Conservation (phyloP, 768 basidiomycete genomes). For the Mycena epipterygia region DNA sequence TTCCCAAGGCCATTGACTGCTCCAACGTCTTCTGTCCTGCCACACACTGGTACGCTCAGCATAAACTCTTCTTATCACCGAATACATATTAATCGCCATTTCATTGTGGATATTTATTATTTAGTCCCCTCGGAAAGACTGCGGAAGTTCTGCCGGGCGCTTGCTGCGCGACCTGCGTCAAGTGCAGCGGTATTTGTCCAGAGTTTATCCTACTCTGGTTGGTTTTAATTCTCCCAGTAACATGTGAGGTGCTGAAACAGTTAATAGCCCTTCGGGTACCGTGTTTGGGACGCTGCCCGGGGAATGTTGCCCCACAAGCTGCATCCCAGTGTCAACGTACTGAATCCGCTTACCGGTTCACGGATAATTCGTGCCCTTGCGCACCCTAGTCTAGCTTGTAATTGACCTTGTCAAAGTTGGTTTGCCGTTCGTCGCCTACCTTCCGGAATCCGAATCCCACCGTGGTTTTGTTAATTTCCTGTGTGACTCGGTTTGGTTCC, state of each 20-base stretch:
- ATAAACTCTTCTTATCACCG: conserved; percentile 17
- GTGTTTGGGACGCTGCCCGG: conserved; percentile 23
- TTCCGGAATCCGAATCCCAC: conserved; percentile 11
- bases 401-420: conserved; percentile 12
- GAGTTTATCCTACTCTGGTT: conserved; percentile 14
- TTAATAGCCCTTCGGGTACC: conserved; percentile 24
- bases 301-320: conserved; percentile 27
- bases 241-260: conserved; percentile 23
- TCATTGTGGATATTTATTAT: conserved; percentile 24
- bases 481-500: background rate
- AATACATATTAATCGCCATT: conserved; percentile 22
- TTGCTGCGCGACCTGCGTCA: conserved; percentile 24
- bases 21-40: conserved; percentile 24
- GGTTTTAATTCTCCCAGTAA: conserved; percentile 21
- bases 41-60: conserved; percentile 19
- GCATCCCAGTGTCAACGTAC: conserved; percentile 21
- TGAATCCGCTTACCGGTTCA: conserved; percentile 22
- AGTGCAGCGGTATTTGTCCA: conserved; percentile 20
- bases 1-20: conserved; percentile 19
- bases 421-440: background rate
- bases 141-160: conserved; percentile 24
- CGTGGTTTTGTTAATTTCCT: background rate
- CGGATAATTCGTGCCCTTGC: conserved; percentile 19
- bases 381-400: conserved; percentile 22
- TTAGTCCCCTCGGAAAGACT: conserved; percentile 24